phyloP scores from a whole-genome alignment of 352 stramenopile species.

The Halophytophthora batemanensis region DNA sequence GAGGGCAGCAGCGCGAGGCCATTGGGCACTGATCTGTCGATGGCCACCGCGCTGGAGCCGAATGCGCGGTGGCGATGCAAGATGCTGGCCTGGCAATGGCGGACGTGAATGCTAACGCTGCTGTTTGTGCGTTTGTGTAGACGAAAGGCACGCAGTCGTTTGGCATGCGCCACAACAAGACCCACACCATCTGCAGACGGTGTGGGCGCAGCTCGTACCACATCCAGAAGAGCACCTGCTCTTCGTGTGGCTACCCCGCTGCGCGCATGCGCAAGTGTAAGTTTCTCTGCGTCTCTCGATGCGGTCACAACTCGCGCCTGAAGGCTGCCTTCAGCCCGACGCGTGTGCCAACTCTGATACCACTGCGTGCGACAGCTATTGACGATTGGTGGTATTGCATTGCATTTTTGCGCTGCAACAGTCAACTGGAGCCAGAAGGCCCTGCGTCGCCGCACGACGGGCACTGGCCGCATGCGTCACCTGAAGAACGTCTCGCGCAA shows the following conservation, averaged over 20 bases:
- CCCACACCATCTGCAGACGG: slow-evolving; percentile 98
- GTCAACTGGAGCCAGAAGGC: slow-evolving; percentile 98
- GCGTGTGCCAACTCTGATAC: too few species aligned
- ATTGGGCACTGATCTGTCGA: too few species aligned
- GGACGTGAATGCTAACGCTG: slow-evolving; percentile 20
- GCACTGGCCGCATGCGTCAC: slow-evolving; percentile 98
- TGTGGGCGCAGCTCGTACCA: slow-evolving; percentile 99
- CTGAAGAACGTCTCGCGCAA: slow-evolving; percentile 97
- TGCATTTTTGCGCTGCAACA: too few species aligned
- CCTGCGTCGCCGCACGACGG: slow-evolving; percentile 94
- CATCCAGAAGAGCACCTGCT: slow-evolving; percentile 99
- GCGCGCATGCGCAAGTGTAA: slow-evolving; percentile 97
- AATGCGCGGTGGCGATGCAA: too few species aligned
- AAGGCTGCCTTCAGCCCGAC: too few species aligned
- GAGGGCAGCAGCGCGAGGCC: too few species aligned
- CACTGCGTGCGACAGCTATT: too few species aligned
- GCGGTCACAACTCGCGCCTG: too few species aligned
- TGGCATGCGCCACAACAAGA: slow-evolving; percentile 99
- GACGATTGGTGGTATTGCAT: too few species aligned
- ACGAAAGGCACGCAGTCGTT: slow-evolving; percentile 99
- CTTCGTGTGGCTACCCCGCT: slow-evolving; percentile 97
- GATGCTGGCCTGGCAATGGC: too few species aligned
- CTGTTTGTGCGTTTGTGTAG: slow-evolving; percentile 55
- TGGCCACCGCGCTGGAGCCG: too few species aligned
- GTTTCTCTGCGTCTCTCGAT: slow-evolving; percentile 11